Base-by-base conservation (phyloP, 1,284 basidiomycete species). In the Serendipita sp. region DNA sequence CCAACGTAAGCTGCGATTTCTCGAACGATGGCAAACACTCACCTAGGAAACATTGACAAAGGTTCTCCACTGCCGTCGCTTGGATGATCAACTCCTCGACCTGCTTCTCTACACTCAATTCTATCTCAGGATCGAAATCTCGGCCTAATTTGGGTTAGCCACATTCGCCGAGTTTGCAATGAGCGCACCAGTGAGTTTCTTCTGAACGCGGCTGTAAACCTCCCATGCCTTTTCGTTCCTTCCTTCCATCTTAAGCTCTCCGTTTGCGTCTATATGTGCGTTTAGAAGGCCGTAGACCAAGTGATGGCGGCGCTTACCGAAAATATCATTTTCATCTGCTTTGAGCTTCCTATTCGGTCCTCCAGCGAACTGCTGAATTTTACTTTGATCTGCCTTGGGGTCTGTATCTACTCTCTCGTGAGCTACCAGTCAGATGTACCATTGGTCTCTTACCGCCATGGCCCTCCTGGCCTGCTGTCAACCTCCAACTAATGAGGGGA, bases 21-120 rank as follows among this genome's bases (percentile, higher is more conserved):
- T 13, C 17, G 34, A 15, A 61, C n/a, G 15, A 34, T 22, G 29
- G 10, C 15, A 58, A 41, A 13, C 63, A 91, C 94, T 93, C 96
- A 72, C 93, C 93, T 66, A 93, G 91, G 76, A 96, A 98, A 69
- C 91, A 93, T 71, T 94, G 92, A 72, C 92, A 95, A 2, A 97
- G 81, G 72, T 96, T 95, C 74, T 96, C 93, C 55, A 95, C 76
- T 10, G 88, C 87, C 3, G 89, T 95, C 4, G 93, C 91, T 72
- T 96, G 91, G 65, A 84, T 79, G 67, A 97, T 96, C 61, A 98
- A 78, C 71, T 88, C 88, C 71, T 93, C 90, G 22, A 95, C 92
- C 72, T 97, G 93, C 17, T 79, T 80, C 55, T 80, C 77, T 29
- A 95, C 88, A 30, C 79, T 77, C 62, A 97, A 78, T 2, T 80